Evolutionary conservation across 2,329 filamentous ascomycete genomes (phyloP).

Genomic region (Tricladium varicosporioides): DNA sequence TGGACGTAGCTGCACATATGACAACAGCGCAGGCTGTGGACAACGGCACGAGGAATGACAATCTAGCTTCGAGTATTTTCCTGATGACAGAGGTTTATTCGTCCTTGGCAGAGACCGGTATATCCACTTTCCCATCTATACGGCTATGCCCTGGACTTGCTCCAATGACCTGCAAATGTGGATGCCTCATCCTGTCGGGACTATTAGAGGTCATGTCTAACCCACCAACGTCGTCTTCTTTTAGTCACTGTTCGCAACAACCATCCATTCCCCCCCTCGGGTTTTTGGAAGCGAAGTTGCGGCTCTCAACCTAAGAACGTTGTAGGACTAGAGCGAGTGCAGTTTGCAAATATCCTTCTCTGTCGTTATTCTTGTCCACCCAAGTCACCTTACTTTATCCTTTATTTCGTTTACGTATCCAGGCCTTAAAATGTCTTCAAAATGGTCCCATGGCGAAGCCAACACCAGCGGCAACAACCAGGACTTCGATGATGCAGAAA

Average conservation of each 20-base stretch:
- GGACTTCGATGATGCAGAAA: conserved; percentile 35
- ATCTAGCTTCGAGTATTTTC: conserved; percentile 27
- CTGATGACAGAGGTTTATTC: conserved; percentile 17
- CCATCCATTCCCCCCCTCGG: conserved; percentile 14
- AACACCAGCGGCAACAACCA: conserved; percentile 9
- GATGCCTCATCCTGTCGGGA: conserved; percentile 8
- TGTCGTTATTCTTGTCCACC: conserved; percentile 7
- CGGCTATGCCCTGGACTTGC: conserved; percentile 7
- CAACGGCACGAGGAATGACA: conserved; percentile 16
- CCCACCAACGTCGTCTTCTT: conserved; percentile 18
- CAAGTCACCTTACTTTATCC: background rate
- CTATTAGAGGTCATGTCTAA: conserved; percentile 12
- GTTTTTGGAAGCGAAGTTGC: conserved; percentile 20
- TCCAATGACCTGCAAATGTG: conserved; percentile 5
- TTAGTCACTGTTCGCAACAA: conserved; percentile 16
- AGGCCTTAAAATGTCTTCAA: conserved; percentile 23
- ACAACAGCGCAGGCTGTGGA: conserved; percentile 8
- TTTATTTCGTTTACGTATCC: conserved; percentile 3
- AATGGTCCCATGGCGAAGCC: conserved; percentile 20
- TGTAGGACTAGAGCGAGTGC: conserved; percentile 11
- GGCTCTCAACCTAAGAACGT: conserved; percentile 20
- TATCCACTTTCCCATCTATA: conserved; percentile 15
- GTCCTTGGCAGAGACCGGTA: conserved; percentile 24
- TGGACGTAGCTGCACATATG: conserved; percentile 15
- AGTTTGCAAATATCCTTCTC: conserved; percentile 6